A percentile compares a stretch with the other conserved stretches of the same genome.
phyloP scores from a whole-genome alignment of 163 green algal genomes.

The Trebouxiophyceae sp. region DNA sequence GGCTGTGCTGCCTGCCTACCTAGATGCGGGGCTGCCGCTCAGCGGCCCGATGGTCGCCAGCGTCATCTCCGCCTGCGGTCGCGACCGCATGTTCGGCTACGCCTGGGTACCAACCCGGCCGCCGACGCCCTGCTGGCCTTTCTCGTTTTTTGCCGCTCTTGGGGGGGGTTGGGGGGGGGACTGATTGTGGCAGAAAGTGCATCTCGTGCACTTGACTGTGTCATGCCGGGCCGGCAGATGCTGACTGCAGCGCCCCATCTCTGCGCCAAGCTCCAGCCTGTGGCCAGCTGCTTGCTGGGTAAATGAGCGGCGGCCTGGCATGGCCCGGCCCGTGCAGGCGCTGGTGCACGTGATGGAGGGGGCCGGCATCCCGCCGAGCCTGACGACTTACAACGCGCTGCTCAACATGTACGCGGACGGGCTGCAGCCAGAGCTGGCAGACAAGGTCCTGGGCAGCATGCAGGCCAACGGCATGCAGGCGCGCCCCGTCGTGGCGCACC shows the following conservation, averaged over 20 bases:
- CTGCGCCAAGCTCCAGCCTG: too few relatives aligned
- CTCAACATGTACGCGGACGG: background rate
- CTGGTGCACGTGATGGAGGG: background rate
- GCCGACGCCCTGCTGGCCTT: too few relatives aligned
- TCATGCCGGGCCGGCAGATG: too few relatives aligned
- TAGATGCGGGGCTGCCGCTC: background rate
- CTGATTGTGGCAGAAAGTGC: too few relatives aligned
- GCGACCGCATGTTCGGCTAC: background rate
- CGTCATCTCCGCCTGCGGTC: background rate
- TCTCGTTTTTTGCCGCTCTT: too few relatives aligned
- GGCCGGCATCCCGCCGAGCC: background rate
- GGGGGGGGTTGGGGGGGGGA: too few relatives aligned
- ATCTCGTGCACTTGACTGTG: too few relatives aligned
- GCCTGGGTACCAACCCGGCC: background rate
- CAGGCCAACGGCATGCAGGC: background rate
- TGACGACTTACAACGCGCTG: background rate
- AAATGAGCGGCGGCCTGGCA: too few relatives aligned
- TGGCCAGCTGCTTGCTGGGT: too few relatives aligned
- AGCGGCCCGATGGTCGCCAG: background rate
- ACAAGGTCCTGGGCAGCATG: background rate
- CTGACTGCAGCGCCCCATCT: too few relatives aligned
- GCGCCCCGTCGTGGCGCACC: background rate
- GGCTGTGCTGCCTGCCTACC: background rate
- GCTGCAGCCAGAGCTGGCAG: background rate
- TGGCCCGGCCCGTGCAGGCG: background rate